Evolutionary conservation across 495 filamentous ascomycete species (phyloP), one percentile per base, ranked within the genome.

Genomic region (Neurospora sp.): DNA sequence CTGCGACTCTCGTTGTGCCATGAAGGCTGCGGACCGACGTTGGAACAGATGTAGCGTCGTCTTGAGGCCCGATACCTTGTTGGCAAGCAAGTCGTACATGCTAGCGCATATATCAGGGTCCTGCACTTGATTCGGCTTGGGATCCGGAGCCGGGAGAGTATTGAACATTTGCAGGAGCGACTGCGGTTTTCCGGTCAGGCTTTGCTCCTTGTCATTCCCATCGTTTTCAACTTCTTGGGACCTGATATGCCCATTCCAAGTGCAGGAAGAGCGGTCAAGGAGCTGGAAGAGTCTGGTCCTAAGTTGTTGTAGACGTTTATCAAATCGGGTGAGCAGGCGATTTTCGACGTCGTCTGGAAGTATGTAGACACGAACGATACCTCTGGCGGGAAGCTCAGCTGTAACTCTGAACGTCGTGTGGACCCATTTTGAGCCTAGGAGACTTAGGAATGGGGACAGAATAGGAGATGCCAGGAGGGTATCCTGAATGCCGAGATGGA

Each of bases 121-220:
- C 1, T 77, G 71, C 37, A 94, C 84, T 0, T 71, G 69, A 8
- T 87, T 81, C 3, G 86, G 82, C 0, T 74, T 74, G 8, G 93
- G 92, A 3, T 85, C 76, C 1, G 95, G 95, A 10, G 94, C 90
- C 12, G 91, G 85, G 9, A 97, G 82, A 4, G 86, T 92, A 82
- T 98, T 98, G 83, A 96, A 98, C 74, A 97, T 88, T 72, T 93
- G 89, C 75, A 94, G 92, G 0, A 98, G 80, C 0, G 92, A 93
- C 14, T 73, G 72, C 0, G 53, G 27, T 16, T 65, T 65, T 18
- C 27, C 44, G 42, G 8, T 39, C 42, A 88, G 81, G 44, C 89
- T 82, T 7, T 90, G 84, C 1, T 69, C 44, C 14, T 69, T 70
- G 7, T 71, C 37, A 3, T 44, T 40, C 10, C 7, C 53, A 12